phyloP scores from a whole-genome alignment of 352 stramenopile species.

The Globisporangium heterothallicum region DNA sequence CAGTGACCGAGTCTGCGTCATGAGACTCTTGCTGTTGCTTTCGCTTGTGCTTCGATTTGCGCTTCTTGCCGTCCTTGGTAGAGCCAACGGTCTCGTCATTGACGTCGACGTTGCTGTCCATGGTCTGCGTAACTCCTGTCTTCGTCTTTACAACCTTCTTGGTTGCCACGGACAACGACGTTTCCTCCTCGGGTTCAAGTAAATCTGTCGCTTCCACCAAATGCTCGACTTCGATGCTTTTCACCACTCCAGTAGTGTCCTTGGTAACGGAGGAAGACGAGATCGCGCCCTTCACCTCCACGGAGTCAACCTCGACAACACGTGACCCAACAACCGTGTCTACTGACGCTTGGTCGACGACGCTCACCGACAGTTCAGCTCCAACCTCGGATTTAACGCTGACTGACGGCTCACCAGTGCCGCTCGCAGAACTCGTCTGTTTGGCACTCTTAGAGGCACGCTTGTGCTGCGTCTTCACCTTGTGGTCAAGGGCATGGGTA shows the following conservation, averaged over 20 bases:
- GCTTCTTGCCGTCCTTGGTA: conserved; percentile 16
- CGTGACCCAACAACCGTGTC: not conserved
- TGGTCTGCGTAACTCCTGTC: not conserved
- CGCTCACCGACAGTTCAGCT: not conserved
- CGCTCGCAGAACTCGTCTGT: not conserved
- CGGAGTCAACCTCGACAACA: not conserved
- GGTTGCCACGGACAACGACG: not conserved
- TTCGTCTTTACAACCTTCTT: not conserved
- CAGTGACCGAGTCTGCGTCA: not conserved
- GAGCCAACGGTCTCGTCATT: not conserved
- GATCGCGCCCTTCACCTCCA: no score
- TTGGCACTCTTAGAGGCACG: not conserved
- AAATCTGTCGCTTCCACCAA: not conserved
- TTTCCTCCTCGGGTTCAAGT: conserved; percentile 2
- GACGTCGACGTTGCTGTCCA: no score
- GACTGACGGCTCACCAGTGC: not conserved
- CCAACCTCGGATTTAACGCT: not conserved
- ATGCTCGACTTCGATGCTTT: not conserved
- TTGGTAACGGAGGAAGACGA: not conserved
- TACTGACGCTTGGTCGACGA: not conserved
- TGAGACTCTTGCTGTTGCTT: conserved; percentile 11
- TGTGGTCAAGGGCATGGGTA: not conserved
- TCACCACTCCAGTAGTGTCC: not conserved
- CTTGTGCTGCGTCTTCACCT: conserved; percentile 1
- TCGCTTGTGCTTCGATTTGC: conserved; percentile 14